Evolutionary conservation across 805 yeast genomes (phyloP).

Genomic region (Osmozyma mogii): DNA sequence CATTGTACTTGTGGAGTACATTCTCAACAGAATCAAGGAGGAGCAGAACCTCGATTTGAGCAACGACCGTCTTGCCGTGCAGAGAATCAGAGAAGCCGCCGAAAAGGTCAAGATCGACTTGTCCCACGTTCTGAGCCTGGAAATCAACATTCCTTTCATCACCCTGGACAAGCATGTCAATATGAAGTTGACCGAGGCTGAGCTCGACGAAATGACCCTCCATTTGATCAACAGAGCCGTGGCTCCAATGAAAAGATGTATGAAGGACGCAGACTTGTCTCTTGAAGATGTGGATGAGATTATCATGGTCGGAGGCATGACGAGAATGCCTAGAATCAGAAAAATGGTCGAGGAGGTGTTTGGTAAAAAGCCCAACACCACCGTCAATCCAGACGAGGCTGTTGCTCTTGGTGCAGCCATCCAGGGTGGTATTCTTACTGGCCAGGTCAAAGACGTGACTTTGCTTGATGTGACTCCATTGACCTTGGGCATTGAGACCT

Average conservation of each 20-base stretch:
- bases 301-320: slow-evolving; percentile 82
- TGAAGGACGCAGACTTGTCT: slow-evolving; percentile 64
- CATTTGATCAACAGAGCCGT: slow-evolving; percentile 61
- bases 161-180: slow-evolving; percentile 55
- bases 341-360: slow-evolving; percentile 53
- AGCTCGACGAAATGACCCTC: slow-evolving; percentile 59
- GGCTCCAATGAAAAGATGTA: slow-evolving; percentile 66
- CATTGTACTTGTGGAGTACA: slow-evolving; percentile 49
- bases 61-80: slow-evolving; percentile 50
- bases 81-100: slow-evolving; percentile 72
- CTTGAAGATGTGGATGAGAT: slow-evolving; percentile 66
- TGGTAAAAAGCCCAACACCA: slow-evolving; percentile 57
- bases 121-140: slow-evolving; percentile 55
- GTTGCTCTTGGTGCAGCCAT: slow-evolving; percentile 25
- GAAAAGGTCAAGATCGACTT: slow-evolving; percentile 71
- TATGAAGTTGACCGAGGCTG: slow-evolving; percentile 51
- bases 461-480: slow-evolving; percentile 22
- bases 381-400: slow-evolving; percentile 66
- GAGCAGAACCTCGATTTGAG: slow-evolving; percentile 44
- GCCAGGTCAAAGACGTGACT: slow-evolving; percentile 20
- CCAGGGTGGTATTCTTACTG: slow-evolving; percentile 22
- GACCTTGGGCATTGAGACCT: slow-evolving; percentile 64
- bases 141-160: slow-evolving; percentile 64
- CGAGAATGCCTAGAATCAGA: slow-evolving; percentile 78
- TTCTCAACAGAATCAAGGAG: slow-evolving; percentile 48